A percentile compares a stretch with the other conserved stretches of the same genome.
These are phyloP conservation scores for Tricholoma sp. DNA, from an alignment of 768 basidiomycete genomes.

Conservation along the genomic window DNA sequence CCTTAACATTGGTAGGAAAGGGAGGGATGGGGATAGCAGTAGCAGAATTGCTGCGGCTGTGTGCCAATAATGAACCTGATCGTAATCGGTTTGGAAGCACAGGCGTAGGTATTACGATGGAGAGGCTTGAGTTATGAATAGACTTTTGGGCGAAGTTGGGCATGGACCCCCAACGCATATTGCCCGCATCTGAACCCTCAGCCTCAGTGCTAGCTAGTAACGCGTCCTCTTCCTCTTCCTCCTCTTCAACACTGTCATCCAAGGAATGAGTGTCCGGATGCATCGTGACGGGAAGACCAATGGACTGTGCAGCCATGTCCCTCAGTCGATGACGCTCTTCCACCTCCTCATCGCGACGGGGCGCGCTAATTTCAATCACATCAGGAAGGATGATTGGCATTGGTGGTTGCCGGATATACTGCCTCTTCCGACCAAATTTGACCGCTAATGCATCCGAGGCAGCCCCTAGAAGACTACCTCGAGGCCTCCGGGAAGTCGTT, in stretches of 20 bases:
- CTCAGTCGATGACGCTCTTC: slow-evolving; percentile 74
- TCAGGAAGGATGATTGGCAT: slow-evolving; percentile 51
- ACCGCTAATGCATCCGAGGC: slow-evolving; percentile 49
- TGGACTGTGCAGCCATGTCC: slow-evolving; percentile 70
- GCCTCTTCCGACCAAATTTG: slow-evolving; percentile 43
- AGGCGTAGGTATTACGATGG: slow-evolving; percentile 22
- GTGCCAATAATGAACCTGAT: slow-evolving; percentile 32
- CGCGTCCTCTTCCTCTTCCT: slow-evolving; percentile 25
- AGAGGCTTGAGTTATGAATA: slow-evolving; percentile 29
- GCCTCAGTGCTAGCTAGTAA: slow-evolving; percentile 1
- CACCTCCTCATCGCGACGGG: slow-evolving; percentile 52
- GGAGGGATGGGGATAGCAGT: slow-evolving; percentile 40
- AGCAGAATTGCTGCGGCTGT: slow-evolving; percentile 34
- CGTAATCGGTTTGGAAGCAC: slow-evolving; percentile 26
- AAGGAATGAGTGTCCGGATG: slow-evolving; percentile 32
- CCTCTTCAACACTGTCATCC: slow-evolving; percentile 31
- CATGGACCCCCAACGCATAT: slow-evolving; percentile 4
- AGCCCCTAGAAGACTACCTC: slow-evolving; percentile 45
- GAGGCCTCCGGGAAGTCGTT: slow-evolving; percentile 23
- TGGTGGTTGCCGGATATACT: slow-evolving; percentile 29
- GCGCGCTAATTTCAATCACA: slow-evolving; percentile 68
- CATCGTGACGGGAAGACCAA: slow-evolving; percentile 59
- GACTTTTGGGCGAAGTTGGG: slow-evolving; percentile 13
- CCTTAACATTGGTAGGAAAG: slow-evolving; percentile 55
- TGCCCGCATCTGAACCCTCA: slow-evolving; percentile 6